Evolutionary conservation across 148 eudicot genomes (phyloP).

Genomic region (Talinum fruticosum): DNA sequence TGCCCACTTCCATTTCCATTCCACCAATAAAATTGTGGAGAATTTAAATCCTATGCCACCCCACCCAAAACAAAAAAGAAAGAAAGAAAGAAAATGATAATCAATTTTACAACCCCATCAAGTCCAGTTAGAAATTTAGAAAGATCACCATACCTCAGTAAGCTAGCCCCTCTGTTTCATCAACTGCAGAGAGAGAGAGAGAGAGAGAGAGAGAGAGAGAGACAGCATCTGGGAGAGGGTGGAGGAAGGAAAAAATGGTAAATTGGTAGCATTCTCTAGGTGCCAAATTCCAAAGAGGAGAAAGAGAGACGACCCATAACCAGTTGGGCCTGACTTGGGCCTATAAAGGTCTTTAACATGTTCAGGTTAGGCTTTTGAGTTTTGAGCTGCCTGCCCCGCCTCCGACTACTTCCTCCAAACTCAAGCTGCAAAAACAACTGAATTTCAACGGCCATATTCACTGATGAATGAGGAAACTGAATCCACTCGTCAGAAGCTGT

Average conservation of each 20-base stretch:
- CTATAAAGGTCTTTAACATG: background rate
- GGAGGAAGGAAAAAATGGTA: too few species aligned
- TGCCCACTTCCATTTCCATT: background rate
- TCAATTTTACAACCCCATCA: background rate
- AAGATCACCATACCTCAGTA: background rate
- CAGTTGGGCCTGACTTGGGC: constrained; percentile 1
- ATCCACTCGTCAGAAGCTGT: constrained; percentile 23
- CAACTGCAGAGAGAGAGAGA: background rate
- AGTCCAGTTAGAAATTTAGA: background rate
- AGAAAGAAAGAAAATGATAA: background rate
- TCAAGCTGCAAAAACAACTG: background rate
- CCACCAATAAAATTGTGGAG: background rate
- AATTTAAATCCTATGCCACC: too few species aligned
- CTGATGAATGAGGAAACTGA: constrained; percentile 45
- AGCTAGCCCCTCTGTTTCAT: background rate
- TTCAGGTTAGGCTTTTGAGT: background rate
- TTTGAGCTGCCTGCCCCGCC: constrained; percentile 1
- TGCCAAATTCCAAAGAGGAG: background rate
- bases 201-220: background rate
- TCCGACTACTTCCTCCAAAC: background rate
- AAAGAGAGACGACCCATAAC: background rate
- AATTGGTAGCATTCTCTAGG: background rate
- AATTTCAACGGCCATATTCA: constrained; percentile 16
- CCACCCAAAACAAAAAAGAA: too few species aligned
- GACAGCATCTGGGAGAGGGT: background rate